Evolutionary conservation across 2,329 filamentous ascomycete genomes (phyloP).

Genomic region (Fusarium mundagurra): DNA sequence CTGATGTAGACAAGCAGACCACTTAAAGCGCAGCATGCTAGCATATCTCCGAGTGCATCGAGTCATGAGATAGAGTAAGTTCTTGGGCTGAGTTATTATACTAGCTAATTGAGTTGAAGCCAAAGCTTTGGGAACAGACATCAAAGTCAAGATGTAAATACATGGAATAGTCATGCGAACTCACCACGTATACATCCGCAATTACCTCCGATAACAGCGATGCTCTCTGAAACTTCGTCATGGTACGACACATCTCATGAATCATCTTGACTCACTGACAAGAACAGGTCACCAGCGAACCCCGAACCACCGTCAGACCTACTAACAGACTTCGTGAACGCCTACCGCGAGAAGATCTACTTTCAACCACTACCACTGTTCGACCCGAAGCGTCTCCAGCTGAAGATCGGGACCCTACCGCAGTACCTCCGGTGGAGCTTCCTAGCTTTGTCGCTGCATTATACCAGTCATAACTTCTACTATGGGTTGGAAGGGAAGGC

Average conservation of each 20-base stretch:
- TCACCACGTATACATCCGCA: not conserved
- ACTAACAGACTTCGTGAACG: slow-evolving; percentile 1
- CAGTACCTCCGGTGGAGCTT: slow-evolving; percentile 37
- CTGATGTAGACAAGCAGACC: not conserved
- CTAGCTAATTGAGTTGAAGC: not conserved
- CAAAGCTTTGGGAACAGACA: not conserved
- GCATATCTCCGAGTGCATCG: not conserved
- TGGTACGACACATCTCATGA: not conserved
- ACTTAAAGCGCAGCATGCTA: not conserved
- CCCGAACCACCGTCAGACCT: slow-evolving; percentile 27
- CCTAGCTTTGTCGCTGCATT: slow-evolving; percentile 17
- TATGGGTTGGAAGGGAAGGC: slow-evolving; percentile 27
- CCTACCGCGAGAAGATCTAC: slow-evolving; percentile 29
- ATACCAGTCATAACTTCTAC: slow-evolving; percentile 25
- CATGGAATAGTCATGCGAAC: not conserved
- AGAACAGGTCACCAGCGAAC: slow-evolving; percentile 14
- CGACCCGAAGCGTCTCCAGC: slow-evolving; percentile 8
- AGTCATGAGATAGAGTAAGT: slow-evolving; percentile 1
- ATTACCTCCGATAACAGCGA: slow-evolving; percentile 6
- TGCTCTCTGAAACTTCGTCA: slow-evolving; percentile 4
- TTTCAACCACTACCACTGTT: slow-evolving; percentile 31
- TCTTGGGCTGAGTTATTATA: rapidly evolving
- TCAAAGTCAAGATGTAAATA: not conserved
- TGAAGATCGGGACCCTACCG: slow-evolving; percentile 14
- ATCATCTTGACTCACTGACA: rapidly evolving